phyloP scores from a whole-genome alignment of 352 stramenopile genomes.

The Peronospora belbahrii region DNA sequence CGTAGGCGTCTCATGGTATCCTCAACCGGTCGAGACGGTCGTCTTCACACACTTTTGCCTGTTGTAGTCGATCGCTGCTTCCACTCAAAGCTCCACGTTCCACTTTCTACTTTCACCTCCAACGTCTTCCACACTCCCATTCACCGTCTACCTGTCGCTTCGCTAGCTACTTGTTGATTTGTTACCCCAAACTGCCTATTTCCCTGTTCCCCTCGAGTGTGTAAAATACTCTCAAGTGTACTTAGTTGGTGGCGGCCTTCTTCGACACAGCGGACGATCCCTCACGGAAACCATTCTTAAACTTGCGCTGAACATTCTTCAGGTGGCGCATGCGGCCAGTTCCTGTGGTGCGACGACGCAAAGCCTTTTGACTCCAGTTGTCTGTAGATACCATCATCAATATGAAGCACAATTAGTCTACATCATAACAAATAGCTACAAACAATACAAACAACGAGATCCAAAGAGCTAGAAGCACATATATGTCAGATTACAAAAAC shows the following conservation, averaged over 20 bases:
- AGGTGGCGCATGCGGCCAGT: conserved; percentile 98
- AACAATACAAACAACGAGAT: neutral
- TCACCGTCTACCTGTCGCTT: conserved; percentile 30
- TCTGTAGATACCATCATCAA: conserved; percentile 28
- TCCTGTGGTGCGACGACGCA: conserved; percentile 93
- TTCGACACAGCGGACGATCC: conserved; percentile 79
- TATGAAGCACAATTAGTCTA: neutral
- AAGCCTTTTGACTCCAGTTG: conserved; percentile 98
- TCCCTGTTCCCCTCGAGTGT: conserved; percentile 17
- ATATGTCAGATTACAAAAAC: neutral
- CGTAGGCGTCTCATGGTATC: conserved; percentile 18
- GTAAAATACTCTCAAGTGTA: conserved; percentile 9
- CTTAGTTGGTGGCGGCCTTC: conserved; percentile 88
- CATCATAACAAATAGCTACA: neutral
- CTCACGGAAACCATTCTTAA: conserved; percentile 99
- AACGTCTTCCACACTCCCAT: conserved; percentile 11
- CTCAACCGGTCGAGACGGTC: conserved; percentile 2
- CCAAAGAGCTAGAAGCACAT: neutral
- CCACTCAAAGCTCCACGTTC: conserved; percentile 8
- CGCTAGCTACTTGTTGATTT: conserved; percentile 25
- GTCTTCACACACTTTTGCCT: conserved; percentile 14
- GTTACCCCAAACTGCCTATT: conserved; percentile 35
- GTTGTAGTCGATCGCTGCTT: conserved; percentile 7
- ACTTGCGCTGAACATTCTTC: conserved; percentile 96
- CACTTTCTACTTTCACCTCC: conserved; percentile 13